Conservation (phyloP, 306 rosid genomes). For the Styphnolobium japonicum region DNA sequence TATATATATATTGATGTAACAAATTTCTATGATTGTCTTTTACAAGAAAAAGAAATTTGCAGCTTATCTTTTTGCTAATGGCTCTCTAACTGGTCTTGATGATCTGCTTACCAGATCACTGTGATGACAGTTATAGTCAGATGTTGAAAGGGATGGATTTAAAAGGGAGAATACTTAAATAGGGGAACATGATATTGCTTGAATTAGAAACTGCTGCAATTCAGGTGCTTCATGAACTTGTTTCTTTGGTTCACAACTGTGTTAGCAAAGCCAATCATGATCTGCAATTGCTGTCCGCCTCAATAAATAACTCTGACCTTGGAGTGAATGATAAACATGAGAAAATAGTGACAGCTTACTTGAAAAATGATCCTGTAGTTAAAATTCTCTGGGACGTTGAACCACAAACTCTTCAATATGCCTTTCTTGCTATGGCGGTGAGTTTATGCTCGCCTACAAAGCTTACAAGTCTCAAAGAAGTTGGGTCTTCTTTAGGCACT, state of each 20-base stretch:
- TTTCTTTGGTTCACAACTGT: conserved; percentile 72
- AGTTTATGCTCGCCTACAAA: conserved; percentile 37
- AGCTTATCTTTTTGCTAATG: conserved; percentile 2
- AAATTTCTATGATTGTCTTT: conserved; percentile 1
- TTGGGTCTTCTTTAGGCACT: conserved; percentile 16
- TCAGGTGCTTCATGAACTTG: conserved; percentile 81
- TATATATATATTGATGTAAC: conserved; percentile 4
- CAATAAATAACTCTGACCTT: conserved; percentile 41
- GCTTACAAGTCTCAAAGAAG: conserved; percentile 12
- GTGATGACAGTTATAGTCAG: conserved; percentile 33
- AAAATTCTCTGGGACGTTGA: conserved; percentile 59
- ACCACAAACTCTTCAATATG: conserved; percentile 58
- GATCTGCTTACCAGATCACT: conserved; percentile 50
- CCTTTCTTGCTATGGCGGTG: conserved; percentile 83
- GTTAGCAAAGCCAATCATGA: conserved; percentile 40
- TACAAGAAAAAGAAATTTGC: conserved; percentile 13
- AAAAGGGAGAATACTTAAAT: conserved; percentile 43
- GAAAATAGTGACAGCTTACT: conserved; percentile 27
- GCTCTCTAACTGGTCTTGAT: conserved; percentile 27
- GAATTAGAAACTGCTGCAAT: conserved; percentile 57
- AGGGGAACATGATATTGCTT: conserved; percentile 36
- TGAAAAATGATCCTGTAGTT: conserved; percentile 74
- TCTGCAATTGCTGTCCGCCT: conserved; percentile 42
- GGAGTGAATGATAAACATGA: conserved; percentile 37
- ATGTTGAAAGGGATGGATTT: conserved; percentile 40